Conservation (phyloP, 177 flowering plant species). For the Telopea speciosissima region DNA sequence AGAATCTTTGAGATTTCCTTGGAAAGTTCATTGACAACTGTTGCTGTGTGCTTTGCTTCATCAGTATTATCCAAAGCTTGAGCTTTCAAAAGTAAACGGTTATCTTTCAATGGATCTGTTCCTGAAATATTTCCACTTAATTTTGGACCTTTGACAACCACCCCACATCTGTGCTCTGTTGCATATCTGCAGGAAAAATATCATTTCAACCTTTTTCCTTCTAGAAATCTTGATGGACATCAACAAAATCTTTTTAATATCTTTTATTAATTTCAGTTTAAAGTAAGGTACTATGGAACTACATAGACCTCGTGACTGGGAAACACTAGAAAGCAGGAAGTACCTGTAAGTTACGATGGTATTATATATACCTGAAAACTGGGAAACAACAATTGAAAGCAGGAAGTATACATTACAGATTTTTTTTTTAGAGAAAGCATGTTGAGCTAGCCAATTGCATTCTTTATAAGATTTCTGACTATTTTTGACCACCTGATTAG, state of each 20-base stretch:
- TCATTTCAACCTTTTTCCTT: background rate
- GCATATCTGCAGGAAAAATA: constrained; percentile 59
- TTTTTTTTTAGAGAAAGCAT: too few relatives aligned
- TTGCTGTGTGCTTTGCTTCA: constrained; percentile 86
- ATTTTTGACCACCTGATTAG: too few relatives aligned
- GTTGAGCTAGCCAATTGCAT: too few relatives aligned
- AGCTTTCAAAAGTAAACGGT: constrained; percentile 75
- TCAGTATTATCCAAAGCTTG: constrained; percentile 75
- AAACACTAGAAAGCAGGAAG: too few relatives aligned
- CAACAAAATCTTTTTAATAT: background rate
- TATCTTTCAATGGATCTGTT: constrained; percentile 95
- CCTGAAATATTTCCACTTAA: constrained; percentile 97
- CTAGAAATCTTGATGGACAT: background rate
- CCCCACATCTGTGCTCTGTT: constrained; percentile 97
- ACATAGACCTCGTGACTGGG: too few relatives aligned
- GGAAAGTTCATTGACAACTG: constrained; percentile 84
- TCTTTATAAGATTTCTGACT: too few relatives aligned
- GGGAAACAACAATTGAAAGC: too few relatives aligned
- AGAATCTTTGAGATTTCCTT: constrained; percentile 76
- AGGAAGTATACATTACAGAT: too few relatives aligned
- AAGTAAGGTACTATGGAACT: too few relatives aligned
- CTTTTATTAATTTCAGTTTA: too few relatives aligned
- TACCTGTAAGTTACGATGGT: too few relatives aligned
- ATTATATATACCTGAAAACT: too few relatives aligned
- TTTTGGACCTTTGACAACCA: constrained; percentile 89